These are phyloP conservation scores for Aspergillus avenaceus DNA, from an alignment of 495 filamentous ascomycete genomes.

Conservation along the genomic window DNA sequence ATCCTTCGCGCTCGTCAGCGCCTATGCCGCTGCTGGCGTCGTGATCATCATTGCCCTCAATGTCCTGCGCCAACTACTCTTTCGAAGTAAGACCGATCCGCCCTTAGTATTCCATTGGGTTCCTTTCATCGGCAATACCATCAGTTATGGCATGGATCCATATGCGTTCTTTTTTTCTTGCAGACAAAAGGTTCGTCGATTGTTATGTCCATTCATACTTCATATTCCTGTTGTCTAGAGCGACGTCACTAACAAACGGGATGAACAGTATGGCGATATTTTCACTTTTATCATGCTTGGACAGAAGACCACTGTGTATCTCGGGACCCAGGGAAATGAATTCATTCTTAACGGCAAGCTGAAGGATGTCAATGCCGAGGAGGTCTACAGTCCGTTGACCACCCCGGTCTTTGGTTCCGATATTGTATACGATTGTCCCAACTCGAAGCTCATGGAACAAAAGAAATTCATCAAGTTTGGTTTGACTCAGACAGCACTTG, in stretches of 20 bases:
- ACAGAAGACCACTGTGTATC: constrained; percentile 68
- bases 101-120: constrained; percentile 84
- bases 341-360: constrained; percentile 85
- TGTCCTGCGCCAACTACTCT: constrained; percentile 63
- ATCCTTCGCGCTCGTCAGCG: constrained; percentile 8
- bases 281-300: constrained; percentile 79
- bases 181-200: constrained; percentile 57
- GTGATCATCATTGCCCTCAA: constrained; percentile 58
- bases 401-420: constrained; percentile 83
- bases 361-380: constrained; percentile 76
- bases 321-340: constrained; percentile 77
- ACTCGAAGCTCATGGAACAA: constrained; percentile 80
- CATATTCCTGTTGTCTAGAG: not conserved
- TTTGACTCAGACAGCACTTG: constrained; percentile 71
- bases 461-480: constrained; percentile 90
- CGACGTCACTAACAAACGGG: not conserved
- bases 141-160: constrained; percentile 80
- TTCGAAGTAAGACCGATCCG: constrained; percentile 68
- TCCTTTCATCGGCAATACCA: constrained; percentile 72
- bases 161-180: constrained; percentile 71
- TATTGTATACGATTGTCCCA: constrained; percentile 86
- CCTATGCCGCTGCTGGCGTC: constrained; percentile 22
- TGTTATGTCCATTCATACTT: not conserved
- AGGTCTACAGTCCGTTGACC: constrained; percentile 76
- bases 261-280: constrained; percentile 64